Base-by-base conservation (phyloP, 1,284 basidiomycete genomes). In the Hemileccinum hortonii region DNA sequence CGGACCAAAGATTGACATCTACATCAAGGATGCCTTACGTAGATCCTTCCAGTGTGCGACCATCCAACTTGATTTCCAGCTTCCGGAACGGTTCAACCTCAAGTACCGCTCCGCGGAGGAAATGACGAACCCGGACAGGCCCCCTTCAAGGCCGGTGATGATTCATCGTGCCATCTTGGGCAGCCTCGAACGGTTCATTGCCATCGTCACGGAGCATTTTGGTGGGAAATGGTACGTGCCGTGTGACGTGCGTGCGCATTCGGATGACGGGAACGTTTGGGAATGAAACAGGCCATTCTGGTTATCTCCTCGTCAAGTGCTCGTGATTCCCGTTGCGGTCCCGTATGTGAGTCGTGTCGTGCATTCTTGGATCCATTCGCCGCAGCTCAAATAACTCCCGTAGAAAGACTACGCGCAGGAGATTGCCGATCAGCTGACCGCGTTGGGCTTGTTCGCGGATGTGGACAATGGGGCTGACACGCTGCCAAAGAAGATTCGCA, bases 61-160 rank as follows among this genome's bases (percentile, higher is more conserved):
- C 5, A 98, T 99, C 71, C 92, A 99, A 74, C 90, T 99, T 59
- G 97, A 99, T 77, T 99, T 98, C 84, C 94, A 99, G 73, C 83
- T 99, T 10, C 97, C 97, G n/a, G 90, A 98, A 67, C 87, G 94
- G 46, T 99, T 99, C 80, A 90, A 97, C 73, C 81, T 99, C 58
- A 90, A 90, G 67, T 99, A 94, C 76, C 90, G 94, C 39, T 85
- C 86, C 6, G 81, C 84, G 16, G 87, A 87, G 53, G 75, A 77
- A 18, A 59, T 24, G 66, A 73, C 76, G 14, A 77, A 74, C 46
- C 73, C 81, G 16, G 82, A 84, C 59, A 80, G 76, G 57, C 77
- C 86, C 19, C 79, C 83, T 18, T 75, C 81, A 36, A 78, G 95
- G 44, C 97, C 97, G 6, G 96, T 99, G 62, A 98, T 99, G 80